Conservation (phyloP, 2,329 filamentous ascomycete species). For the Incumbomyces lentus region DNA sequence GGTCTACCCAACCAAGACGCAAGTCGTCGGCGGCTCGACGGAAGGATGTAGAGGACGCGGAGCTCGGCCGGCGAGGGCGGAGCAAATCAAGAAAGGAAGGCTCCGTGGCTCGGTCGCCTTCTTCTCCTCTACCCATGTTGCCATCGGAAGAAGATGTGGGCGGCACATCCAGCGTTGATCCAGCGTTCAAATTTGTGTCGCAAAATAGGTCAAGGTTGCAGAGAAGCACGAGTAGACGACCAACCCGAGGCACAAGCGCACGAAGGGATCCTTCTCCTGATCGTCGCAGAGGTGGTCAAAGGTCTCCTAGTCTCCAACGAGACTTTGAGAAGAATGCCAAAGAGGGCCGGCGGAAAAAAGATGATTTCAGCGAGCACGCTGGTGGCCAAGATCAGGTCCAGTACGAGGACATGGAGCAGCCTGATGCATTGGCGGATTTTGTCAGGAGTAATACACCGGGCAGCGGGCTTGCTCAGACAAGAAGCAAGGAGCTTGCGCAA, state of each 20-base stretch:
- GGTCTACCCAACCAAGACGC: constrained; percentile 24
- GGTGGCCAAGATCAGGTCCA: neutral
- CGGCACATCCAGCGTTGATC: constrained; percentile 53
- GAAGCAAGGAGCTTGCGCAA: constrained; percentile 65
- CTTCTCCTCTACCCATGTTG: constrained; percentile 69
- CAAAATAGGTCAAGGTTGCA: constrained; percentile 37
- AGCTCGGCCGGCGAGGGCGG: constrained; percentile 46
- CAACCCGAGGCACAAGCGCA: constrained; percentile 34
- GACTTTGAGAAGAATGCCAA: neutral
- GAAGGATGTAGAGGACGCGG: constrained; percentile 16
- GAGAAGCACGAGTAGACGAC: constrained; percentile 36
- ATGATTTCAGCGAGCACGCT: neutral
- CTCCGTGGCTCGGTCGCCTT: constrained; percentile 59
- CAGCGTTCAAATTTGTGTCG: constrained; percentile 38
- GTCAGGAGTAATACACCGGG: constrained; percentile 5
- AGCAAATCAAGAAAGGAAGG: constrained; percentile 51
- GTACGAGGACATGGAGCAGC: neutral
- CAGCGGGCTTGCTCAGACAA: constrained; percentile 42
- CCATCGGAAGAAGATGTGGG: constrained; percentile 44
- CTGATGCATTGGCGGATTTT: constrained; percentile 1
- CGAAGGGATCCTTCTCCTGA: constrained; percentile 39
- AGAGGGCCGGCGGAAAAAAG: neutral
- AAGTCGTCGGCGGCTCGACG: constrained; percentile 20
- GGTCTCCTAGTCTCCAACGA: constrained; percentile 28
- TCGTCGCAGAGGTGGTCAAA: constrained; percentile 25